Conservation (phyloP, 257 asterid genomes). For the Scutellaria galericulata region DNA sequence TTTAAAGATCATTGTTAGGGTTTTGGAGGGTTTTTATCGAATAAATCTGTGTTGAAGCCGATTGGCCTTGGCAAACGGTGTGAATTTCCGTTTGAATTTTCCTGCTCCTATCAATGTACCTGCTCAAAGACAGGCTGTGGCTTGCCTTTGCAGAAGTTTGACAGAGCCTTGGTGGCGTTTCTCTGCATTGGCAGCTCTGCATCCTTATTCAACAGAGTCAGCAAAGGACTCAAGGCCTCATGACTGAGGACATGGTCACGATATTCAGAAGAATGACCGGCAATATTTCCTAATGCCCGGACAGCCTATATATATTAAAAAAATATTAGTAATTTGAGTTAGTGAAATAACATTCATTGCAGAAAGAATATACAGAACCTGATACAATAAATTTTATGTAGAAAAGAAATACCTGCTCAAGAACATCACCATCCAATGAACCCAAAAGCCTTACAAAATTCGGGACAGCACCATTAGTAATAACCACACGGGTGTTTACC, state of each 20-base stretch:
- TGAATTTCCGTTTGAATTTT: no score
- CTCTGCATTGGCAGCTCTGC: constrained; percentile 93
- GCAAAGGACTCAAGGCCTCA: constrained; percentile 83
- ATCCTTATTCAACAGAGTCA: constrained; percentile 76
- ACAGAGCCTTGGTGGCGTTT: constrained; percentile 93
- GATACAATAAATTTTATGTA: constrained; percentile 8
- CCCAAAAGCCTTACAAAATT: constrained; percentile 77
- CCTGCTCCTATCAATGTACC: no score
- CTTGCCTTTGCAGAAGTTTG: constrained; percentile 97
- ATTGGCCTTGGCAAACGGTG: no score
- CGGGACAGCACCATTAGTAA: constrained; percentile 89
- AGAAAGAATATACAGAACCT: neutral
- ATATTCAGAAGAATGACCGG: constrained; percentile 90
- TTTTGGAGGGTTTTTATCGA: no score
- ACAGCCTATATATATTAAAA: constrained; percentile 61
- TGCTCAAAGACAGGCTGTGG: constrained; percentile 97
- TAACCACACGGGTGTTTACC: constrained; percentile 83
- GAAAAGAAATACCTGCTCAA: constrained; percentile 72
- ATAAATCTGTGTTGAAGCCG: no score
- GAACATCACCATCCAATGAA: constrained; percentile 90
- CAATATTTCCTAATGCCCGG: constrained; percentile 96
- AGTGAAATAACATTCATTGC: constrained; percentile 19
- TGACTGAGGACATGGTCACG: constrained; percentile 88
- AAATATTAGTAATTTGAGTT: neutral
- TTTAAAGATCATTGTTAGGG: no score